Base-by-base conservation (phyloP, 306 rosid species). In the Vigna unguiculata region DNA sequence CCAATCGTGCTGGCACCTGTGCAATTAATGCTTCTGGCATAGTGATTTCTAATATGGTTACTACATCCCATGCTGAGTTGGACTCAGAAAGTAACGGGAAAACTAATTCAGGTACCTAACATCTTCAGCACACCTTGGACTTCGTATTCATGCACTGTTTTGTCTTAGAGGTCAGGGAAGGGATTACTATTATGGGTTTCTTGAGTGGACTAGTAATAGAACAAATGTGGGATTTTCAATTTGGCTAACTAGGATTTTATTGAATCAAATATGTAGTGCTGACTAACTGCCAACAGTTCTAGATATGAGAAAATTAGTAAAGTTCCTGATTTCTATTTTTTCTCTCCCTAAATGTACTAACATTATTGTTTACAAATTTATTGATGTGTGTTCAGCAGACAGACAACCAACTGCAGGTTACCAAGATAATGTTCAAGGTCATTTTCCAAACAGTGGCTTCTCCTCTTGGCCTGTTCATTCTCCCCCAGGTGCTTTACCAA, bases 391-490 rank as follows among this genome's bases (percentile, higher is more conserved):
- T 74, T 69, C 87, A 9, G 14, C n/a, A 76, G 90, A 88, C 63
- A 67, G 75, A 72, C 88, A 85, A 82, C 85, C 84, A 73, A 85
- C 87, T 11, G 70, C 74, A 7, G 88, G 93, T 49, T 83, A 83
- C 78, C 98, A 80, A 83, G 91, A 88, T 64, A 84, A 93, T 78
- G 66, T 75, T 78, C 97, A 81, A 51, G 95, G 92, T 19, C 97
- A 90, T 78, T 90, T 83, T 83, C 90, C 95, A 24, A 91, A 55
- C 74, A 91, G 88, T 69, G 83, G 91, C 79, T 89, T 77, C 61
- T 88, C 96, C 73, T 88, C 93, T 47, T 92, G 97, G 97, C 95
- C 96, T 72, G 76, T 90, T 68, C 90, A 87, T 85, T 89, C 92
- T 84, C 83, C 87, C 68, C 86, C 90, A 0, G 93, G 91, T 65